Conservation (phyloP, 176 grass and related monocot species). For the Elymus sibiricus region DNA sequence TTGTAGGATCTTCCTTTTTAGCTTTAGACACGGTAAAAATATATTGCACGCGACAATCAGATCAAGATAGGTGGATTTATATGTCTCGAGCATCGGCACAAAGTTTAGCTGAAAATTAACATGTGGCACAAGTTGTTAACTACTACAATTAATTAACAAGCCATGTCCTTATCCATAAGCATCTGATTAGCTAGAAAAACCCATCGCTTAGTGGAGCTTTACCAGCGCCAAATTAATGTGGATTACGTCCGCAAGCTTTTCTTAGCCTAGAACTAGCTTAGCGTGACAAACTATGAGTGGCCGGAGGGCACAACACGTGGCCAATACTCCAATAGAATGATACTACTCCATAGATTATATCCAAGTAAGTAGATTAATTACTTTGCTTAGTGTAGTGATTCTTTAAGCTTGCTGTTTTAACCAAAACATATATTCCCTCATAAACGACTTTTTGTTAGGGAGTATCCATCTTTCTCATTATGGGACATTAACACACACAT, state of each 20-base stretch:
- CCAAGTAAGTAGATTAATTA: neutral
- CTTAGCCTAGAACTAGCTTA: neutral
- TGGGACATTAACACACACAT: neutral
- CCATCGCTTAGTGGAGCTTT: conserved; percentile 47
- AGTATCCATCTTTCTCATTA: conserved; percentile 18
- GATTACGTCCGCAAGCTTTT: conserved; percentile 45
- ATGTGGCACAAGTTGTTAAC: conserved; percentile 11
- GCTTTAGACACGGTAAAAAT: neutral
- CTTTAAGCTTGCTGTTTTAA: conserved; percentile 27
- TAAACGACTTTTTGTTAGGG: conserved; percentile 14
- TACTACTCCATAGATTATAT: conserved; percentile 1
- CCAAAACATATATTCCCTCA: conserved; percentile 42
- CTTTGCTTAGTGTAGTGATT: conserved; percentile 1
- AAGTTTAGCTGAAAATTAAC: neutral
- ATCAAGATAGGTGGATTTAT: neutral
- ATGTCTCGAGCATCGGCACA: neutral
- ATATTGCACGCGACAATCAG: neutral
- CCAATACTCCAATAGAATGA: neutral
- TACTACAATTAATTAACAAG: neutral
- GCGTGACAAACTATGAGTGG: conserved; percentile 28
- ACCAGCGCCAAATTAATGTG: conserved; percentile 29
- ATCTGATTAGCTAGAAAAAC: conserved; percentile 25
- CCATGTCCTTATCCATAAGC: conserved; percentile 40
- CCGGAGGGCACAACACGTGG: neutral
- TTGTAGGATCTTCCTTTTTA: neutral